These are phyloP conservation scores for Cercis canadensis DNA, from an alignment of 306 rosid genomes.

Conservation along the genomic window DNA sequence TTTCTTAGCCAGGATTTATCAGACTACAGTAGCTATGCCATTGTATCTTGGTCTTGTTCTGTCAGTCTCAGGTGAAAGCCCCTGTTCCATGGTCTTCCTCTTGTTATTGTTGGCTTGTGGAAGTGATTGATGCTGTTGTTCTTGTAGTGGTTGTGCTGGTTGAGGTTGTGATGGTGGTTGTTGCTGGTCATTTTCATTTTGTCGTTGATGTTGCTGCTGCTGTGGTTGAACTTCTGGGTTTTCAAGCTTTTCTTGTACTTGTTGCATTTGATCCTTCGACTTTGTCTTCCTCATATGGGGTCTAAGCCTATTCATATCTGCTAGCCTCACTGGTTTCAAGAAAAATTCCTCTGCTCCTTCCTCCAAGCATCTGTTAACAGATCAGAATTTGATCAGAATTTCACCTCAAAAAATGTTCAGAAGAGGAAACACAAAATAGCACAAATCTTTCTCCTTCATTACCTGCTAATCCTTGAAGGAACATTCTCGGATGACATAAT, in stretches of 20 bases:
- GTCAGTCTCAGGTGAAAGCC: slow-evolving; percentile 79
- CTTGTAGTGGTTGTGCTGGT: slow-evolving; percentile 20
- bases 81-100: slow-evolving; percentile 83
- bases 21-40: slow-evolving; percentile 77
- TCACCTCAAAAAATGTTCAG: not conserved
- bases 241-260: slow-evolving; percentile 40
- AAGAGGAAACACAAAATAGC: not conserved
- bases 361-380: slow-evolving; percentile 74
- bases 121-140: slow-evolving; percentile 50
- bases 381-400: slow-evolving; percentile 29
- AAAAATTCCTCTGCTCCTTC: slow-evolving; percentile 97
- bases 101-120: slow-evolving; percentile 59
- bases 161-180: slow-evolving; percentile 13
- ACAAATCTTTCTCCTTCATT: slow-evolving; percentile 9
- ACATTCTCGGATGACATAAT: slow-evolving; percentile 96
- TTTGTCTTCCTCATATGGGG: slow-evolving; percentile 81
- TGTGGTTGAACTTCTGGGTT: slow-evolving; percentile 40
- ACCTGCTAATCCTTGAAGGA: slow-evolving; percentile 92
- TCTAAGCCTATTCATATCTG: slow-evolving; percentile 74
- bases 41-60: slow-evolving; percentile 87
- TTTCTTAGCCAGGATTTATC: slow-evolving; percentile 42
- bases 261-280: slow-evolving; percentile 51
- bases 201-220: slow-evolving; percentile 24
- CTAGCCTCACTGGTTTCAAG: slow-evolving; percentile 82
- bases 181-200: slow-evolving; percentile 28